Percentiles rank a stretch among this genome's conserved stretches.
phyloP scores from a whole-genome alignment of 2,329 filamentous ascomycete species.

The Plectosphaerella sp. region DNA sequence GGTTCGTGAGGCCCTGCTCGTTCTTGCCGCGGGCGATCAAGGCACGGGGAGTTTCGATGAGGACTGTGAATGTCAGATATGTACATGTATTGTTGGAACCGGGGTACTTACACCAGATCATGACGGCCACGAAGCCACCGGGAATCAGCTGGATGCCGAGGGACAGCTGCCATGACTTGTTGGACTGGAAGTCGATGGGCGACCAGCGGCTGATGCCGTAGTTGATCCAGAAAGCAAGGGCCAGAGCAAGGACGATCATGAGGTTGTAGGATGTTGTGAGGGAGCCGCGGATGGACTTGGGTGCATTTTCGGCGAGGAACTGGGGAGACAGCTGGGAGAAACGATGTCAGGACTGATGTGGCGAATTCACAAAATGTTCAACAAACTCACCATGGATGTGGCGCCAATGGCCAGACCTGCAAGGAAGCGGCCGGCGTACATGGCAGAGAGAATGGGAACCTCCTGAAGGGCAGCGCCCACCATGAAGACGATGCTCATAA shows the following conservation, averaged over 20 bases:
- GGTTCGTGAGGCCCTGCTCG: constrained; percentile 27
- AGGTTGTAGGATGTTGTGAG: constrained; percentile 34
- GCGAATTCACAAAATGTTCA: too few relatives aligned
- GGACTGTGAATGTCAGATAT: constrained; percentile 5
- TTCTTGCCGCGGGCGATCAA: constrained; percentile 29
- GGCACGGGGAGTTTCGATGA: constrained; percentile 13
- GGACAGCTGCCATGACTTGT: constrained; percentile 27
- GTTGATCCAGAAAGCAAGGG: constrained; percentile 27
- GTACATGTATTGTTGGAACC: too few relatives aligned
- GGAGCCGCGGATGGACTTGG: constrained; percentile 32
- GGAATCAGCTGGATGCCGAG: constrained; percentile 33
- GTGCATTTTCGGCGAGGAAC: constrained; percentile 34
- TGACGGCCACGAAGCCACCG: constrained; percentile 26
- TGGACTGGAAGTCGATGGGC: constrained; percentile 21
- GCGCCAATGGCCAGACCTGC: constrained; percentile 28
- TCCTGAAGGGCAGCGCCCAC: constrained; percentile 28
- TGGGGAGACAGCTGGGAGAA: constrained; percentile 26
- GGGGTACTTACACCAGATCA: constrained; percentile 21
- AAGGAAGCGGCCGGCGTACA: constrained; percentile 31
- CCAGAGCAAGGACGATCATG: constrained; percentile 29
- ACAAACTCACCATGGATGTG: constrained; percentile 22
- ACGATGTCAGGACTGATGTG: too few relatives aligned
- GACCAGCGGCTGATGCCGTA: constrained; percentile 20
- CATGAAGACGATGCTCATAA: constrained; percentile 25
- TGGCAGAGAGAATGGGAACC: constrained; percentile 25